Conservation (phyloP, 2,329 filamentous ascomycete genomes). For the Drechslerella stenobrocha region DNA sequence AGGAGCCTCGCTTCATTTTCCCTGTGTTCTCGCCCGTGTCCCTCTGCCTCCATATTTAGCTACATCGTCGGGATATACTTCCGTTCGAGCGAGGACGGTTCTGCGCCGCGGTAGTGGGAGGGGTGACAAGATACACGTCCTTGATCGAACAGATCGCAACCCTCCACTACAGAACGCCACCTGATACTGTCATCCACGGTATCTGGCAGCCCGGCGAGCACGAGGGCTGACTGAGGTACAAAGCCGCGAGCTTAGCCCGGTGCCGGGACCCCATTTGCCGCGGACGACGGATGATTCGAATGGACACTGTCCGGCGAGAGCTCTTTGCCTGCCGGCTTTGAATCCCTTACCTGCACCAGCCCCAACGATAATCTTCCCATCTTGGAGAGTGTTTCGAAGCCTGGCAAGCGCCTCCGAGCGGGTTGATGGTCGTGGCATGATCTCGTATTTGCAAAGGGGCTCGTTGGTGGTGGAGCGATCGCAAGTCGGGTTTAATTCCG, state of each 20-base stretch:
- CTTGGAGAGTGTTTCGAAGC: conserved; percentile 17
- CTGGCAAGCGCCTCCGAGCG: conserved; percentile 22
- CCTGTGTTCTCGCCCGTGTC: background rate
- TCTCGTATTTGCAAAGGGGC: background rate
- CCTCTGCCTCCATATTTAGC: background rate
- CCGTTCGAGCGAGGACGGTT: background rate
- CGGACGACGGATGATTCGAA: background rate
- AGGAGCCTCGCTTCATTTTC: background rate
- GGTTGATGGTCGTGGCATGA: conserved; percentile 23
- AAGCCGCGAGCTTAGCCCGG: too few species aligned
- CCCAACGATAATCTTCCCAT: conserved; percentile 32
- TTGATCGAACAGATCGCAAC: background rate
- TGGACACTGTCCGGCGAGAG: conserved; percentile 10
- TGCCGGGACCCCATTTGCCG: too few species aligned
- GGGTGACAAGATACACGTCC: background rate
- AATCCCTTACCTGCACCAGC: conserved; percentile 18
- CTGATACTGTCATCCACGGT: too few species aligned
- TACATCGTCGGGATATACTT: background rate
- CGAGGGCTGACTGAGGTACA: too few species aligned
- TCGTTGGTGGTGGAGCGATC: background rate
- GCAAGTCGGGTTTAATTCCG: background rate
- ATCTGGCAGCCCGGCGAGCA: too few species aligned
- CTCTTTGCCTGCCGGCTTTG: background rate
- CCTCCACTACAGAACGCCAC: too few species aligned
- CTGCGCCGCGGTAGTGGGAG: conserved; percentile 1